phyloP scores from a whole-genome alignment of 192 early-diverging fungal species.

The Coemansia sp. region DNA sequence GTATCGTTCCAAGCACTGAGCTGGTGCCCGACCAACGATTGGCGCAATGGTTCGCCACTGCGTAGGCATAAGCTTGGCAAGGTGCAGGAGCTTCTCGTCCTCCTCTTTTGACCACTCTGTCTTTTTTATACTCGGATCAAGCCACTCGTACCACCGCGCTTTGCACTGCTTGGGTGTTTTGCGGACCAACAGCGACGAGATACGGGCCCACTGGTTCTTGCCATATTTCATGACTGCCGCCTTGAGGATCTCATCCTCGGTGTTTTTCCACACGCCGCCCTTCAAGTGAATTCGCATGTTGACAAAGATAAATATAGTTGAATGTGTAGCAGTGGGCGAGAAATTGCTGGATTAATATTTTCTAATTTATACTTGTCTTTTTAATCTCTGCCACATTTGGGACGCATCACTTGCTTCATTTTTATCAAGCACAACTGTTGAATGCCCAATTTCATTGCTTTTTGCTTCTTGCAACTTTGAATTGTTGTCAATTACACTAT shows the following conservation, averaged over 20 bases:
- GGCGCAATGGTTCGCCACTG: conserved; percentile 99
- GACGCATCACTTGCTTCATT: neutral
- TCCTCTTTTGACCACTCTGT: conserved; percentile 99
- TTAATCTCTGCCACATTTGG: neutral
- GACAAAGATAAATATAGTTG: neutral
- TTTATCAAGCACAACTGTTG: neutral
- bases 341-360: neutral
- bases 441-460: neutral
- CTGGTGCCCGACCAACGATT: conserved; percentile 93
- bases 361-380: neutral
- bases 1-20: conserved; percentile 96
- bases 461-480: neutral
- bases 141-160: conserved; percentile 98
- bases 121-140: conserved; percentile 98
- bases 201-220: conserved; percentile 99
- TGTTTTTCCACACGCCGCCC: conserved; percentile 99
- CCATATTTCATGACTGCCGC: conserved; percentile 98
- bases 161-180: conserved; percentile 99
- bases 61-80: conserved; percentile 99
- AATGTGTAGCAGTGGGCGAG: neutral
- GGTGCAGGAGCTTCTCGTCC: conserved; percentile 94
- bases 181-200: conserved; percentile 90
- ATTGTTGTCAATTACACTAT: neutral
- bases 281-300: conserved; percentile 44
- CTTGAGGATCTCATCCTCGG: conserved; percentile 97